Base-by-base conservation (phyloP, 2,329 filamentous ascomycete species). In the Piedraia hortae region DNA sequence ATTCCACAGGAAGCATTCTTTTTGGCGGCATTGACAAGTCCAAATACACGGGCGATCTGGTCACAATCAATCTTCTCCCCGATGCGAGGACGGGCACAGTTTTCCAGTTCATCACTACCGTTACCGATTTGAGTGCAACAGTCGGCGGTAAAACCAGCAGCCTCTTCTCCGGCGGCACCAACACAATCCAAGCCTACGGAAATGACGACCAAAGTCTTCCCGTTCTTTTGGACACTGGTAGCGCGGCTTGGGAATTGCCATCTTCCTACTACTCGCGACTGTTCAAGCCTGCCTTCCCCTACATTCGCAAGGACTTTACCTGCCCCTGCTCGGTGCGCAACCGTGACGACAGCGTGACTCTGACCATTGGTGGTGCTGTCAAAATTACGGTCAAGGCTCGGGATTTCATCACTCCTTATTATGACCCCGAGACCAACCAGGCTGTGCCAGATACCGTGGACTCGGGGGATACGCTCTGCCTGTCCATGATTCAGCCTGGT, bases 291-390 rank as follows among this genome's bases (percentile, higher is more conserved):
- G 13, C 26, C 2, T 37, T 41, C 23, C 19, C 28, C 8, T 36
- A 31, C 16, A 31, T 36, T 10, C 23, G 34, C 18, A 5, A 22
- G 4, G 14, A 29, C 6, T 30, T 29, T 12, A 15, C 27, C 13
- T 34, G 30, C 16, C 24, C 29, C 9, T 43, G 40, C 31, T 21
- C 26, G 10, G 16, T 19, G 9, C n/a, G 10, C n/a, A 7, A 19
- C 16, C n/a, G 14, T 13, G 15, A 12, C 11, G 20, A 21, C 6
- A 6, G 11, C 2, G 7, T 21, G 6, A 25, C 23, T 11, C 22
- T 43, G 4, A 32, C 32, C 10, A 38, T 43, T 25, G 38, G 30
- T 13, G 32, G 27, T 14, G 31, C 32, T 14, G 25, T 36, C 12
- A 16, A 11, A 16, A 22, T 17, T 4, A 16, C 15, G 21, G 21